These are phyloP conservation scores for Melaleuca quinquenervia DNA, from an alignment of 345 rosid genomes.

Conservation along the genomic window DNA sequence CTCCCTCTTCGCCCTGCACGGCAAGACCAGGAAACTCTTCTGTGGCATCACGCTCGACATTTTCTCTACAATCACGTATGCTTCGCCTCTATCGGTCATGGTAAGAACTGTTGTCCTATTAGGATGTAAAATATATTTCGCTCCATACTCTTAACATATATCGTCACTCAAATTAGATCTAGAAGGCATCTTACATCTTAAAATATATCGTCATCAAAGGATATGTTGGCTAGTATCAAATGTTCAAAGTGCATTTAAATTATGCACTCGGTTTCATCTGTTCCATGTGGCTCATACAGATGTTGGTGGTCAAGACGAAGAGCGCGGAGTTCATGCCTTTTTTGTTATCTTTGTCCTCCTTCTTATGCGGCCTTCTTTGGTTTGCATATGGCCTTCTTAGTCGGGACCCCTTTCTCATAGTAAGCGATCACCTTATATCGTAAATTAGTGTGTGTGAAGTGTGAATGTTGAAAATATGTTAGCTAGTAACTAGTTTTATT, in stretches of 20 bases:
- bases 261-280: not conserved
- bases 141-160: not conserved
- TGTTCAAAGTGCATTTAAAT: not conserved
- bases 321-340: slow-evolving; percentile 38
- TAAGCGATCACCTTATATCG: slow-evolving; percentile 4
- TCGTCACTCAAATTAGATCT: not conserved
- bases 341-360: slow-evolving; percentile 22
- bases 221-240: not conserved
- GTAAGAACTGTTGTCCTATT: slow-evolving; percentile 7
- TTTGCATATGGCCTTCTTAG: slow-evolving; percentile 25
- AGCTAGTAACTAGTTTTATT: not conserved
- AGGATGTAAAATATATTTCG: not conserved
- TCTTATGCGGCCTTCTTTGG: slow-evolving; percentile 27
- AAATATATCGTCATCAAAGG: not conserved
- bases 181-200: not conserved
- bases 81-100: slow-evolving; percentile 24
- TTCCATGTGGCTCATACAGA: slow-evolving; percentile 6
- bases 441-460: not conserved
- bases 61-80: slow-evolving; percentile 24
- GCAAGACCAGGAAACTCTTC: slow-evolving; percentile 16
- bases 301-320: slow-evolving; percentile 26
- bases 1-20: slow-evolving; percentile 11
- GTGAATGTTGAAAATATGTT: not conserved
- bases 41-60: slow-evolving; percentile 20
- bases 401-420: slow-evolving; percentile 20